Percentiles rank a stretch among this genome's conserved stretches.
Evolutionary conservation across 768 basidiomycete species (phyloP).

Genomic region (Rossbeevera mucosa): DNA sequence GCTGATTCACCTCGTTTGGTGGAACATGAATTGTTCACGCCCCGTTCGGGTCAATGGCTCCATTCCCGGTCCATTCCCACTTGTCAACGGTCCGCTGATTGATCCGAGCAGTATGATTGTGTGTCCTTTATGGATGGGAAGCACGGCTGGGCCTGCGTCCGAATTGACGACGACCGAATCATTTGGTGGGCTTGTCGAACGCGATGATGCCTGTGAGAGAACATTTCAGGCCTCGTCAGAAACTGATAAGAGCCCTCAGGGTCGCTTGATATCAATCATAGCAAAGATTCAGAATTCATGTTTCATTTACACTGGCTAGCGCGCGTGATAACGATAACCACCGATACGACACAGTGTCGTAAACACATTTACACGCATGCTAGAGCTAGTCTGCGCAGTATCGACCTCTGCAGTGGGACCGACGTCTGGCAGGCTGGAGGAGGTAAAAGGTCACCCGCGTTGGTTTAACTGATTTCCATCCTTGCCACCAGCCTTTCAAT

Average conservation of each 20-base stretch:
- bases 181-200: constrained; percentile 33
- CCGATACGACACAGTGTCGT: constrained; percentile 42
- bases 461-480: constrained; percentile 56
- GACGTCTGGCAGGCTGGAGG: constrained; percentile 43
- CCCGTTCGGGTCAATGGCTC: constrained; percentile 28
- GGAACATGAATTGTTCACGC: constrained; percentile 29
- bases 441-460: not conserved
- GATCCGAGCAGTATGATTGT: constrained; percentile 39
- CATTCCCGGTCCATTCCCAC: constrained; percentile 26
- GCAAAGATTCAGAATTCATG: not conserved
- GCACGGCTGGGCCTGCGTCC: constrained; percentile 29
- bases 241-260: constrained; percentile 37
- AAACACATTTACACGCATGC: constrained; percentile 48
- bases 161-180: constrained; percentile 35
- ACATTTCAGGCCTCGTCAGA: constrained; percentile 45
- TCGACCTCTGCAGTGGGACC: constrained; percentile 52
- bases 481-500: constrained; percentile 51
- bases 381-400: constrained; percentile 51
- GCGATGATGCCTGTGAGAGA: constrained; percentile 50
- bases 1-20: constrained; percentile 26
- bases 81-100: not conserved
- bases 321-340: not conserved
- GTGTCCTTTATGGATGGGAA: constrained; percentile 45
- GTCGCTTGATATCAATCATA: constrained; percentile 43
- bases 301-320: not conserved